Percentiles rank a stretch among this genome's conserved stretches.
Conservation (phyloP, 1,284 basidiomycete genomes). For the Cryptococcus jaspeensis region DNA sequence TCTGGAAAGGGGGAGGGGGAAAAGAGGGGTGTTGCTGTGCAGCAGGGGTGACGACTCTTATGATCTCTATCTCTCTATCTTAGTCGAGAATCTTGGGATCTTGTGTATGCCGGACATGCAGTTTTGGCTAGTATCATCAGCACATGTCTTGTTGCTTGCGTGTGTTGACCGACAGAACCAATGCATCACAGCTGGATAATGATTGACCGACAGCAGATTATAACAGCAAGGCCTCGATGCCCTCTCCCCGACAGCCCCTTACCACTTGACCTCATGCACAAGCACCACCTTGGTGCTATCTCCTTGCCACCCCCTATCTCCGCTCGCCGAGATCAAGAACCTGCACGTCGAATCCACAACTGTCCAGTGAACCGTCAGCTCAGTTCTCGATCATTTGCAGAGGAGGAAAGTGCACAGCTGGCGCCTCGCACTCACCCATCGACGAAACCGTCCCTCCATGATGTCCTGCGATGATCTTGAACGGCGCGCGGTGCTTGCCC, state of each 20-base stretch:
- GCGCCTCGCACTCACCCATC: constrained; percentile 63
- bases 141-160: too few relatives aligned
- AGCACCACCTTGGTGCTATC: constrained; percentile 84
- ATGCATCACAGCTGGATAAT: too few relatives aligned
- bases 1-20: too few relatives aligned
- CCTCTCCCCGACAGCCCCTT: background rate
- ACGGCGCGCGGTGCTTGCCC: constrained; percentile 61
- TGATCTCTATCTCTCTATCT: too few relatives aligned
- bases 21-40: too few relatives aligned
- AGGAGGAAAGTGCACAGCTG: background rate
- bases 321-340: constrained; percentile 88
- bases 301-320: constrained; percentile 92
- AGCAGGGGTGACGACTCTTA: too few relatives aligned
- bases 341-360: constrained; percentile 81
- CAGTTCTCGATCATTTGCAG: background rate
- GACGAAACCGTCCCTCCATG: constrained; percentile 90
- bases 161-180: too few relatives aligned
- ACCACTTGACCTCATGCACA: constrained; percentile 77
- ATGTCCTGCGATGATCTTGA: constrained; percentile 95
- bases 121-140: too few relatives aligned
- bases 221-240: too few relatives aligned
- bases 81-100: too few relatives aligned
- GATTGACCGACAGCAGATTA: too few relatives aligned
- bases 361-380: constrained; percentile 43
- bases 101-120: too few relatives aligned